Conservation (phyloP, 1,139 yeast genomes). For the Pichiaceae sp. region DNA sequence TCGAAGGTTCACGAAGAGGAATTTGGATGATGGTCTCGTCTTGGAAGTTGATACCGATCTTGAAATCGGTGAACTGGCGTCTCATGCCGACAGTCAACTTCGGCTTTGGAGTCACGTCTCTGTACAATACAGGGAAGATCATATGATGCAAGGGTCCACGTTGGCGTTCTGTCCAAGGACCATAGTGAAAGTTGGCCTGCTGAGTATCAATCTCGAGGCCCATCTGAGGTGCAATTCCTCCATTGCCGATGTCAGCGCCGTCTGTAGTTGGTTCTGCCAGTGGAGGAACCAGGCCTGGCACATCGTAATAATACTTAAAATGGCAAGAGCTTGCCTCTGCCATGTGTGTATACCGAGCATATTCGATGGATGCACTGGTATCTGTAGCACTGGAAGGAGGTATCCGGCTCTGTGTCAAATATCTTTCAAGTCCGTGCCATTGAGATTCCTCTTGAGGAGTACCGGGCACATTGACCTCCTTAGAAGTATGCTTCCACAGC, state of each 20-base stretch:
- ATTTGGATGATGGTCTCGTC: slow-evolving; percentile 65
- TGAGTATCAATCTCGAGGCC: slow-evolving; percentile 55
- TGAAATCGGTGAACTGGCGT: slow-evolving; percentile 52
- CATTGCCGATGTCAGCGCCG: slow-evolving; percentile 47
- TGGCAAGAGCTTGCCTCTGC: slow-evolving; percentile 54
- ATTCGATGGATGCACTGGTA: slow-evolving; percentile 39
- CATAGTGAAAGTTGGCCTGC: slow-evolving; percentile 69
- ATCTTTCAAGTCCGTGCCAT: slow-evolving; percentile 27
- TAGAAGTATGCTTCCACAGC: background rate
- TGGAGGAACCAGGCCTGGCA: slow-evolving; percentile 53
- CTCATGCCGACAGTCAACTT: slow-evolving; percentile 37
- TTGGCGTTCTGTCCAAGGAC: slow-evolving; percentile 95
- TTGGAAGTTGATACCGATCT: slow-evolving; percentile 43
- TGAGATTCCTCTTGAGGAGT: slow-evolving; percentile 1
- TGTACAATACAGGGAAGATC: slow-evolving; percentile 60
- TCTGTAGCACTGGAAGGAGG: background rate
- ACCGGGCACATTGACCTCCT: background rate
- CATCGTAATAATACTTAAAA: slow-evolving; percentile 58
- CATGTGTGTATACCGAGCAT: slow-evolving; percentile 72
- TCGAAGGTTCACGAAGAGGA: slow-evolving; percentile 80
- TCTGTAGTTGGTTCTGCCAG: slow-evolving; percentile 21
- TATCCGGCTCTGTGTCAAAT: slow-evolving; percentile 10
- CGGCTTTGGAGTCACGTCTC: slow-evolving; percentile 44
- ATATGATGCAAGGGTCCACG: slow-evolving; percentile 55
- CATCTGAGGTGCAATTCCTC: slow-evolving; percentile 53